These are phyloP conservation scores for Marasmius tenuissimus DNA, from an alignment of 1,284 basidiomycete species.

Conservation along the genomic window DNA sequence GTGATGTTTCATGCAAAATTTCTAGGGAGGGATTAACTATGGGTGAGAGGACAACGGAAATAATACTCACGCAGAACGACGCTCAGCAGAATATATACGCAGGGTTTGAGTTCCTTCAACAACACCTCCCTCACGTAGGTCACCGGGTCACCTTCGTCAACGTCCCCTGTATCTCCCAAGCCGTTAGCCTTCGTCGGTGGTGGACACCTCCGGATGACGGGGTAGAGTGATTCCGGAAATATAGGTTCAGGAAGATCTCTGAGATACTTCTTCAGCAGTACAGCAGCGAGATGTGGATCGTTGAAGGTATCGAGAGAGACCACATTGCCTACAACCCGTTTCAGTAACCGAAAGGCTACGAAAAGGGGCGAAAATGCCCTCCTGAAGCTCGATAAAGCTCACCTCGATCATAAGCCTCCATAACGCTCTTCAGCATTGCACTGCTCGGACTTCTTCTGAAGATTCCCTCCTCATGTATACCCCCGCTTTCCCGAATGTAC, in stretches of 20 bases:
- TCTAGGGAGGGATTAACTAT: slow-evolving; percentile 40
- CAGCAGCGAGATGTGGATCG: slow-evolving; percentile 80
- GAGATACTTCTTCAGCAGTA: slow-evolving; percentile 82
- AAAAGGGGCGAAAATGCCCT: neutral
- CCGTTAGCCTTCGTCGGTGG: slow-evolving; percentile 53
- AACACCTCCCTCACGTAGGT: slow-evolving; percentile 66
- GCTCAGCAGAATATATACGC: slow-evolving; percentile 73
- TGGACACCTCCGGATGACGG: slow-evolving; percentile 68
- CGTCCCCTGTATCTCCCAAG: slow-evolving; percentile 32
- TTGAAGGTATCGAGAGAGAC: slow-evolving; percentile 72
- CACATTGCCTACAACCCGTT: slow-evolving; percentile 55
- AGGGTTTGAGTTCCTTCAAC: slow-evolving; percentile 66
- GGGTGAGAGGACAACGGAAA: neutral
- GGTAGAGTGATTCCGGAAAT: slow-evolving; percentile 69
- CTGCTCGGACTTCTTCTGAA: slow-evolving; percentile 80
- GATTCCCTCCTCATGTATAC: slow-evolving; percentile 70
- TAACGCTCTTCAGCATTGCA: slow-evolving; percentile 66
- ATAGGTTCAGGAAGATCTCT: slow-evolving; percentile 76
- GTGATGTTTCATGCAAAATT: slow-evolving; percentile 74
- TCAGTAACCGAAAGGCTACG: slow-evolving; percentile 5
- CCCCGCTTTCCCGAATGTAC: slow-evolving; percentile 63
- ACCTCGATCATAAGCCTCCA: slow-evolving; percentile 83
- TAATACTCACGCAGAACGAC: slow-evolving; percentile 65
- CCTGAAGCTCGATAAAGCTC: slow-evolving; percentile 10
- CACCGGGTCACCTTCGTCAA: slow-evolving; percentile 27